Base-by-base conservation (phyloP, 371 early-diverging fungal species). In the Mucor racemosus region DNA sequence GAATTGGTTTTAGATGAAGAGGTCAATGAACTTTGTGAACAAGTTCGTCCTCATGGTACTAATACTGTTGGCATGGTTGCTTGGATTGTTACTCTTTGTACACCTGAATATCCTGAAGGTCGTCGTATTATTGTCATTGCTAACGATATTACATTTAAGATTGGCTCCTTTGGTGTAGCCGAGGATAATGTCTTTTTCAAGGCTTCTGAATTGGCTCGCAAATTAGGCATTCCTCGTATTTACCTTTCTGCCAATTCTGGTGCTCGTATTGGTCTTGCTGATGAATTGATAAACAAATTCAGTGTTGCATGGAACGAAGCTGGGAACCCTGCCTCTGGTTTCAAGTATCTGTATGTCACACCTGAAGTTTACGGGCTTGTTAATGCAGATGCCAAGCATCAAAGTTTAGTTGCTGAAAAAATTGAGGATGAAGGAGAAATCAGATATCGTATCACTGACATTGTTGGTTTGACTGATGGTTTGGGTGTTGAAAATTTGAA, bases 221-320 rank as follows among this genome's bases (percentile, higher is more conserved):
- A 83, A 59, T 77, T 90, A 58, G 96, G 97, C 65, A 78, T 96
- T 38, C 99, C 99, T 39, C 93, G 99, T 69, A 83, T 99, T 33
- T 99, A 98, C 86, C 81, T 99, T 60, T 95, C 97, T 48, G 98
- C 98, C 68, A 99, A 99, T 90, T 97, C 97, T 63, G 99, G 99
- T 67, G 99, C 99, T n/a, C 94, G 99, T 70, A 97, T 99, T 68
- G 99, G 99, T 40, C 88, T 99, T 48, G 97, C 97, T 46, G 95
- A 95, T 65, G 96, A 97, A 72, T 84, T 99, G 31, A 91, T 90
- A 62, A 80, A 85, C 53, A 85, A 90, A 70, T 95, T 96, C 89
- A 89, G 88, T 64, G 88, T 92, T 60, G 91, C 91, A 40, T 98
- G 97, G 96, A 87, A 89, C 71, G 95, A 97, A 58, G 66, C 79